Percentiles rank a stretch among this genome's conserved stretches.
Conservation (phyloP, 768 basidiomycete genomes). For the Dioszegia aurantiaca region DNA sequence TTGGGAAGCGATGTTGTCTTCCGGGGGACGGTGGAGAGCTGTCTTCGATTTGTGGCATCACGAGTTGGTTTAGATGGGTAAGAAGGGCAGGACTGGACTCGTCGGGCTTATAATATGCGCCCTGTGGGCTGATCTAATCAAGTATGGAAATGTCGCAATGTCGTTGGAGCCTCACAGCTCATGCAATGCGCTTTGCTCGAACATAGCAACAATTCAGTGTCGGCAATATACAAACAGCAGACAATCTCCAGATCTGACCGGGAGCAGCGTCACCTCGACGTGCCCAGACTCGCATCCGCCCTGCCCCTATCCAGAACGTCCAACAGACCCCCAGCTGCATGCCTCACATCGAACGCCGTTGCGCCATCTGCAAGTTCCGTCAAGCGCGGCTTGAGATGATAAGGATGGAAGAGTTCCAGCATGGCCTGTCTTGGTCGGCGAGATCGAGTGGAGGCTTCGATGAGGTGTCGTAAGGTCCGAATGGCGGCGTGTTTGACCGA, state of each 20-base stretch:
- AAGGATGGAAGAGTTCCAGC: conserved; percentile 39
- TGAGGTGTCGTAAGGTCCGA: conserved; percentile 31
- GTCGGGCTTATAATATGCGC: no score
- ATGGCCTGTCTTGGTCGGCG: conserved; percentile 35
- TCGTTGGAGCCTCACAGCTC: no score
- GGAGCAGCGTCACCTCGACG: conserved; percentile 14
- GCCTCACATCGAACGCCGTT: conserved; percentile 28
- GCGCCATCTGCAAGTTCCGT: conserved; percentile 23
- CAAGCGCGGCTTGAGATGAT: conserved; percentile 32
- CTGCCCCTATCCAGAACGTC: conserved; percentile 29
- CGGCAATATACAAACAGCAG: neutral
- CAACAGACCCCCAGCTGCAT: conserved; percentile 23
- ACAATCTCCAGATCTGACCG: neutral
- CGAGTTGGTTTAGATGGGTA: no score
- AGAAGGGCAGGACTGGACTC: no score
- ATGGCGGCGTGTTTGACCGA: conserved; percentile 32
- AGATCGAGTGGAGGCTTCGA: conserved; percentile 33
- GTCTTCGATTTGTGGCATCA: no score
- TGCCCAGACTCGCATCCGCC: neutral
- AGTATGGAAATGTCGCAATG: no score
- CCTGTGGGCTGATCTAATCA: no score
- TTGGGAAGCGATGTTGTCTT: neutral
- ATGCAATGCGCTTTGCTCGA: no score
- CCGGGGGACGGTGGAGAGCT: no score
- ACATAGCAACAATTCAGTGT: neutral